A percentile compares a stretch with the other conserved stretches of the same genome.
Conservation (phyloP, 2,329 filamentous ascomycete species). For the Penicillium sclerotigenum region DNA sequence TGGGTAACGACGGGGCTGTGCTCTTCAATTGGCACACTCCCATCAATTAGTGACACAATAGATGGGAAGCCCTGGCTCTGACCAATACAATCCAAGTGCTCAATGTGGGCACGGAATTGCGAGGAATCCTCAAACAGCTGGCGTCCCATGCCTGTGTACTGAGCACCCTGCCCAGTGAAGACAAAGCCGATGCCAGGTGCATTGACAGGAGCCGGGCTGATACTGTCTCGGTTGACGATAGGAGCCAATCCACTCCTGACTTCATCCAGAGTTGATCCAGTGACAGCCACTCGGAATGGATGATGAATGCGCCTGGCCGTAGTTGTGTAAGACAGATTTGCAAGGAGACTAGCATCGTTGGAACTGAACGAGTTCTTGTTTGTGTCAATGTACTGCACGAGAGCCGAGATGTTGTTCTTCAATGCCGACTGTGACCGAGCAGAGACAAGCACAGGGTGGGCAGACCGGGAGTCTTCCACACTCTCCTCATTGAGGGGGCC, state of each 20-base stretch:
- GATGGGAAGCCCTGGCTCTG: constrained; percentile 29
- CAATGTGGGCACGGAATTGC: constrained; percentile 32
- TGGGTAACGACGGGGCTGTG: constrained; percentile 34
- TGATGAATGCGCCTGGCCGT: constrained; percentile 56
- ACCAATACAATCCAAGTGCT: constrained; percentile 32
- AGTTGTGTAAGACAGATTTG: constrained; percentile 63
- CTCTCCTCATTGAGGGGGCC: constrained; percentile 32
- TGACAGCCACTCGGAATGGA: constrained; percentile 27
- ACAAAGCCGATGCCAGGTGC: constrained; percentile 25
- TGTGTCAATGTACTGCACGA: constrained; percentile 56
- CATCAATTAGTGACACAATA: constrained; percentile 28
- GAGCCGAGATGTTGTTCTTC: constrained; percentile 54
- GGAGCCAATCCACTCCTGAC: constrained; percentile 17
- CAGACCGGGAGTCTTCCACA: constrained; percentile 51
- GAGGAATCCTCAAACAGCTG: constrained; percentile 23
- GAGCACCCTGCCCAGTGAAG: constrained; percentile 42
- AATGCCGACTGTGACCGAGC: constrained; percentile 53
- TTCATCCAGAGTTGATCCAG: constrained; percentile 23
- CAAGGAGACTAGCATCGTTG: constrained; percentile 46
- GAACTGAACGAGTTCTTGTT: constrained; percentile 38
- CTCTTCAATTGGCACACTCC: constrained; percentile 19
- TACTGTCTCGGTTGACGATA: constrained; percentile 18
- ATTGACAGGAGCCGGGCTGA: constrained; percentile 19
- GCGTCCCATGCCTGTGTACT: constrained; percentile 35
- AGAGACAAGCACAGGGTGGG: constrained; percentile 58